These are phyloP conservation scores for Phytopythium kandeliae DNA, from an alignment of 352 stramenopile species.

Conservation along the genomic window DNA sequence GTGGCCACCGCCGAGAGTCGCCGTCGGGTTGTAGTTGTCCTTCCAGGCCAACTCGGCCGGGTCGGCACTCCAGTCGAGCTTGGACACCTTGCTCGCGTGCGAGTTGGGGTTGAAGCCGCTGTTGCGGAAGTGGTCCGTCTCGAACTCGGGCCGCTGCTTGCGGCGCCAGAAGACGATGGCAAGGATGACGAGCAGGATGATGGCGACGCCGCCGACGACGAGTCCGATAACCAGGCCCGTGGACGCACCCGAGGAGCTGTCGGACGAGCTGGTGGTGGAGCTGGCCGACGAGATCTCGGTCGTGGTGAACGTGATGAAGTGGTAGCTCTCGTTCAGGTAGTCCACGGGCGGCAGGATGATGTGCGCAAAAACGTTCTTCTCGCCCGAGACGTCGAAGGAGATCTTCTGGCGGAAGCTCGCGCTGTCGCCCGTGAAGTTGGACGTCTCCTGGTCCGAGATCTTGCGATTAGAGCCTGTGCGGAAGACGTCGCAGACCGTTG, in stretches of 20 bases:
- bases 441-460: constrained; percentile 65
- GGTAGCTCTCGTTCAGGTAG: constrained; percentile 54
- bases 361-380: constrained; percentile 77
- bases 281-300: constrained; percentile 19
- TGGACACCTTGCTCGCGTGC: constrained; percentile 46
- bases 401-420: constrained; percentile 60
- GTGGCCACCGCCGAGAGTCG: constrained; percentile 19
- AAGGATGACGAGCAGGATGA: constrained; percentile 40
- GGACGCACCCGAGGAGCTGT: constrained; percentile 23
- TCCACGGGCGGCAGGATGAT: constrained; percentile 58
- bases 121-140: constrained; percentile 47
- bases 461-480: constrained; percentile 54
- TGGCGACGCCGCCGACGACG: constrained; percentile 34
- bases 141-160: constrained; percentile 30
- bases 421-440: constrained; percentile 67
- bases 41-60: constrained; percentile 32
- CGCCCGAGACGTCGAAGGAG: constrained; percentile 31
- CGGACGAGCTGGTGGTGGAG: constrained; percentile 11
- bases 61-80: constrained; percentile 63
- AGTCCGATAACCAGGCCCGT: constrained; percentile 35
- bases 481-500: constrained; percentile 73
- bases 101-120: constrained; percentile 46
- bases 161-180: constrained; percentile 55
- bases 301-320: constrained; percentile 76
- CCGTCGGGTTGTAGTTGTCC: constrained; percentile 32